Base-by-base conservation (phyloP, 495 filamentous ascomycete species). In the Amniculicola lignicola region DNA sequence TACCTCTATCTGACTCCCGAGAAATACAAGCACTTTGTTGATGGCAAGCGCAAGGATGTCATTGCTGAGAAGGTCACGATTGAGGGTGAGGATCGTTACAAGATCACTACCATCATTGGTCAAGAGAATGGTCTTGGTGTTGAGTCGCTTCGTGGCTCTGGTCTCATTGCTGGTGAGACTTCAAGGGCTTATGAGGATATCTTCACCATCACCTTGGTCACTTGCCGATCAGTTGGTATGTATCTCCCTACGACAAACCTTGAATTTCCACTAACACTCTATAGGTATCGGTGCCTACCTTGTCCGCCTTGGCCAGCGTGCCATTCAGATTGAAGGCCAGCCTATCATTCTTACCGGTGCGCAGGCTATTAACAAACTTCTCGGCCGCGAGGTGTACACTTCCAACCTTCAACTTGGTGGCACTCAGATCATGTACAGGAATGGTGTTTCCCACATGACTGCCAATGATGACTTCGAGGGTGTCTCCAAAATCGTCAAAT, bases 351-450 rank as follows among this genome's bases (percentile, higher is more conserved):
- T 98, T 54, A 98, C 93, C 68, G 93, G 93, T 78, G 93, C 93
- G 25, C 88, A 88, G 59, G 93, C 93, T 49, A 87, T 98, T 73
- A 98, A 98, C 82, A 98, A 96, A 78, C 78, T 98, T 62, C 86
- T 98, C 44, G 93, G 93, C 35, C 88, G 93, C 58, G 94, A 98
- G 75, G 92, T 98, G 15, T 98, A 98, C 79, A 95, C 93, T 39
- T 97, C 93, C 28, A 98, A 98, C 80, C 73, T 98, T 57, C 93
- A 98, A 77, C 87, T 98, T 57, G 93, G 93, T 82, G 93, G 93
- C 63, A 97, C 93, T 35, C 93, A 98, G 75, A 98, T 98, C 79
- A 98, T 98, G 93, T 97, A 98, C 82, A 92, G 86, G 76, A 98
- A 98, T 69, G 93, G 93, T 81, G 94, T 98, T 22, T 97, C 94